Conservation (phyloP, 148 eudicot genomes). For the Rhododendron kiyosumense region DNA sequence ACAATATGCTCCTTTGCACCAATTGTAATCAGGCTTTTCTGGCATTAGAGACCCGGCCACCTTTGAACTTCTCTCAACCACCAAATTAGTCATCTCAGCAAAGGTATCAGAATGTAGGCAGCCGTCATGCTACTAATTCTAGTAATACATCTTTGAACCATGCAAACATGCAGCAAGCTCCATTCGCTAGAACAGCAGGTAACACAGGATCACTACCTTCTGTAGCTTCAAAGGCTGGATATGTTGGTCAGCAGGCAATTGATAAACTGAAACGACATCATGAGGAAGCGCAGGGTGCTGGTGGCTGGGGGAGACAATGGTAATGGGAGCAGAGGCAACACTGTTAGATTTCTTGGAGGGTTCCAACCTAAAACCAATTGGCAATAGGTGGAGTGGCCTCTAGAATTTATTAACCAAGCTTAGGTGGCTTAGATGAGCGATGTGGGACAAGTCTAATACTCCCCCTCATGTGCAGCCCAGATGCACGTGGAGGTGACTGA, state of each 20-base stretch:
- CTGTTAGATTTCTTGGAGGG: too few species aligned
- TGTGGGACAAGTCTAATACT: too few species aligned
- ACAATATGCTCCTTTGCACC: constrained; percentile 62
- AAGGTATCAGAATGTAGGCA: constrained; percentile 27
- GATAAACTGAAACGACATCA: constrained; percentile 46
- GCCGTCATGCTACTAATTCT: constrained; percentile 12
- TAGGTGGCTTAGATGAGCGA: too few species aligned
- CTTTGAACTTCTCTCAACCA: constrained; percentile 35
- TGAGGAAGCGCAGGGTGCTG: constrained; percentile 27
- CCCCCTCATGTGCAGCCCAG: too few species aligned
- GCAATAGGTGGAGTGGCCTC: too few species aligned
- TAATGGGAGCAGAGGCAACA: constrained; percentile 15
- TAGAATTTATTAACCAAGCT: too few species aligned
- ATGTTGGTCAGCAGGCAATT: constrained; percentile 27
- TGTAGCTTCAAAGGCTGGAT: constrained; percentile 33
- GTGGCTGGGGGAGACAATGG: constrained; percentile 16
- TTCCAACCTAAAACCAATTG: too few species aligned
- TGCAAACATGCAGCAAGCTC: constrained; percentile 7
- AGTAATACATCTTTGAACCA: neutral
- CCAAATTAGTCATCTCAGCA: constrained; percentile 21
- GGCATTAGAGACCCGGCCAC: constrained; percentile 59
- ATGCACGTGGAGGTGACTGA: too few species aligned
- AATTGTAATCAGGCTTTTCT: constrained; percentile 49
- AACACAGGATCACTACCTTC: constrained; percentile 14
- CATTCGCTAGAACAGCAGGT: constrained; percentile 5